Percentiles rank a stretch among this genome's conserved stretches.
Conservation (phyloP, 257 asterid genomes). For the Solanum pimpinellifolium region DNA sequence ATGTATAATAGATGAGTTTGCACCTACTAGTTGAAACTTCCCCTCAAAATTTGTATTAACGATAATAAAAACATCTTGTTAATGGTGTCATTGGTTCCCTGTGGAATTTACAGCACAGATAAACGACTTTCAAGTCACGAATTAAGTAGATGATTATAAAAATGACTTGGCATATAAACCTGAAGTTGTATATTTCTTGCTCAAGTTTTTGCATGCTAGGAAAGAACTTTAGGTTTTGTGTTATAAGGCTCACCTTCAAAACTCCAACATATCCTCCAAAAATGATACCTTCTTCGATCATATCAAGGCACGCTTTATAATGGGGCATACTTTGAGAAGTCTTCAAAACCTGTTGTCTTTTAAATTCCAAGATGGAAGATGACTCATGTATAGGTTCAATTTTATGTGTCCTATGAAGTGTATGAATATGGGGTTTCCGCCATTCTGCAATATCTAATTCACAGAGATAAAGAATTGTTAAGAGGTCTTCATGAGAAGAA, state of each 20-base stretch:
- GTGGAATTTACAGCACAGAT: background rate
- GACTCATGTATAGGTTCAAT: constrained; percentile 34
- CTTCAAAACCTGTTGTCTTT: constrained; percentile 21
- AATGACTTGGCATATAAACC: background rate
- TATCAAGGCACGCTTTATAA: constrained; percentile 41
- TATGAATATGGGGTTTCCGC: constrained; percentile 21
- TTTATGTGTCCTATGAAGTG: constrained; percentile 39
- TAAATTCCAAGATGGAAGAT: constrained; percentile 22
- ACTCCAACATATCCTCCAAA: constrained; percentile 33
- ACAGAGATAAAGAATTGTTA: constrained; percentile 30
- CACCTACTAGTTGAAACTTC: background rate
- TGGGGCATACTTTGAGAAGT: constrained; percentile 25
- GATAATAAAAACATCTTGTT: background rate
- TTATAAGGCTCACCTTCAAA: constrained; percentile 24
- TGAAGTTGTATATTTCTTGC: background rate
- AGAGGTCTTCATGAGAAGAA: constrained; percentile 26
- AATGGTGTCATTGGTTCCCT: background rate
- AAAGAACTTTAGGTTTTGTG: background rate
- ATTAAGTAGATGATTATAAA: background rate
- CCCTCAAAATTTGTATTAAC: background rate
- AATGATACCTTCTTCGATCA: constrained; percentile 41
- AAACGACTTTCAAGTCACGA: background rate
- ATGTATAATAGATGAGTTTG: background rate
- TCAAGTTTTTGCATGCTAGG: background rate
- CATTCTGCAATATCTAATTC: constrained; percentile 39